Evolutionary conservation across 768 basidiomycete species (phyloP), one percentile per base, ranked within the genome.

Genomic region (Lyophyllum shimeji): DNA sequence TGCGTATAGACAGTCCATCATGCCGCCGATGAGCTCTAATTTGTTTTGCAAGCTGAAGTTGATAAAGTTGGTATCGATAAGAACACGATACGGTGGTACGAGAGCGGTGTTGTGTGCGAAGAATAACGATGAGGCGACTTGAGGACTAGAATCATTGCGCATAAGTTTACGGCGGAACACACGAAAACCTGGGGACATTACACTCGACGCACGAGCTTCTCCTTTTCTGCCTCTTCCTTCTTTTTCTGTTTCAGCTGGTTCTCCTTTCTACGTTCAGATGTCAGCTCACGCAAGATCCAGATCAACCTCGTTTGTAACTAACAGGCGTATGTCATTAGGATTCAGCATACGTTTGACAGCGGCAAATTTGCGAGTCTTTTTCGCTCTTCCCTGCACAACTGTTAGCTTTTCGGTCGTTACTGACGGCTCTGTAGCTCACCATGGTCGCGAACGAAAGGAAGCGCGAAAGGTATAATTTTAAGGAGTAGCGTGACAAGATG

Each of bases 1-100:
- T 12, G 97, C 97, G 71, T 93, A 97, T 15, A 98, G 78, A 66
- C 94, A 96, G 67, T 99, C 97, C 97, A 99, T 98, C 97, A 99
- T 98, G n/a, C 92, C 95, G 65, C 88, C 86, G 20, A 98, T 79
- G 52, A 98, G 81, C 70, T 99, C 97, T 61, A 99, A 76, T 71
- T 98, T 97, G 73, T 98, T 99, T 76, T 99, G 97, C 47, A 99
- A 80, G 62, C 89, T 93, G 70, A 98, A 96, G 69, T 98, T 98
- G 80, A 99, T 99, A 64, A 99, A 98, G 70, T 99, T 99, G 68
- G 97, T 99, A 72, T 99, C 97, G 57, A 99, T 93, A 37, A 99
- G 84, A 24, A 99, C 93, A 18, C 96, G 86, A 69, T 98, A 99
- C 2, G 97, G 97, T 0, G 97, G 97, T 0, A 93, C 95, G 46